Conservation (phyloP, 768 basidiomycete species). For the Lactifluus subvellereus region DNA sequence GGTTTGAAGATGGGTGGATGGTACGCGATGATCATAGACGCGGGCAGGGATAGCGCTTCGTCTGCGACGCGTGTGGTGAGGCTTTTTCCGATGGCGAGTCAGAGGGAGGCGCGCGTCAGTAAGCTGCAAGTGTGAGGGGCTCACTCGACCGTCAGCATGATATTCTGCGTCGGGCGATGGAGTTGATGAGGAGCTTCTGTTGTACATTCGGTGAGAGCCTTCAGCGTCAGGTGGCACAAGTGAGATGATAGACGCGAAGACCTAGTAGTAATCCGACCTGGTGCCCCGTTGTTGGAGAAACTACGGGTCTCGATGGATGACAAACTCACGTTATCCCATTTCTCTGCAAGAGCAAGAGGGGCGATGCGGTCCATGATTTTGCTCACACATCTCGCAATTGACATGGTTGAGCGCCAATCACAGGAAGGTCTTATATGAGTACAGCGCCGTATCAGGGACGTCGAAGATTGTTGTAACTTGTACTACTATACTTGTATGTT, state of each 20-base stretch:
- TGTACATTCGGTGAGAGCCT: not conserved
- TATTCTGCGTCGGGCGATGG: constrained; percentile 28
- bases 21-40: constrained; percentile 71
- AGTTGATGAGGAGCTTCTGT: constrained; percentile 35
- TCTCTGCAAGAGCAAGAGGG: constrained; percentile 77
- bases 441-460: not conserved
- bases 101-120: not conserved
- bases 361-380: constrained; percentile 80
- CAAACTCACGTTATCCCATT: constrained; percentile 86
- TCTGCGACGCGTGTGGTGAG: constrained; percentile 64
- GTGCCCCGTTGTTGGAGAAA: not conserved
- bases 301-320: not conserved
- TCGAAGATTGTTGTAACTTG: not conserved
- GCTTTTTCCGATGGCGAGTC: constrained; percentile 37
- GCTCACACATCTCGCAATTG: constrained; percentile 47
- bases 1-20: constrained; percentile 82
- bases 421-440: not conserved
- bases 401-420: constrained; percentile 19
- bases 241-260: constrained; percentile 15
- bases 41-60: constrained; percentile 57
- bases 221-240: not conserved
- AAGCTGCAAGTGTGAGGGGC: constrained; percentile 8
- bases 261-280: constrained; percentile 33
- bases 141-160: constrained; percentile 43
- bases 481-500: not conserved